Conservation (phyloP, 257 asterid species). For the Thymus mandschuricus region DNA sequence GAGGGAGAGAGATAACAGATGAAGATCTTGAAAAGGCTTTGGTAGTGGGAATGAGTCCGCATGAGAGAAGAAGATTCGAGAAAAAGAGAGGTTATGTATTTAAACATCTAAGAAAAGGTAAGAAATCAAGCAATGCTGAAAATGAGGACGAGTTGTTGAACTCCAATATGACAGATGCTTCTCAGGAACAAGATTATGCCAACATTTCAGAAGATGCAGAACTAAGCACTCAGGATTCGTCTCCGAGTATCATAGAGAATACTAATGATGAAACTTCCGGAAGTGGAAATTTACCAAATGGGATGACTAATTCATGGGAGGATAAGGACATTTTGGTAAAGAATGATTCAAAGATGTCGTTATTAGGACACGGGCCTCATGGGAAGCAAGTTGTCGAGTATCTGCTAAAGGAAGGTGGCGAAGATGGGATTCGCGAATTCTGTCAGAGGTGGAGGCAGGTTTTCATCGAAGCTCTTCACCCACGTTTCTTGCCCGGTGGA, state of each 20-base stretch:
- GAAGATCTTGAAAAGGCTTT: slow-evolving; percentile 86
- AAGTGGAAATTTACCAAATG: slow-evolving; percentile 34
- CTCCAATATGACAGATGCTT: slow-evolving; percentile 33
- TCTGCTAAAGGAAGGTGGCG: slow-evolving; percentile 72
- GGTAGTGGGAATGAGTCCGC: slow-evolving; percentile 87
- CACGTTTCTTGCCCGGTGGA: slow-evolving; percentile 95
- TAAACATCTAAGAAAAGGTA: slow-evolving; percentile 39
- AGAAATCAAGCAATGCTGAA: slow-evolving; percentile 26
- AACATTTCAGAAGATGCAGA: slow-evolving; percentile 33
- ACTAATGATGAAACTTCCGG: slow-evolving; percentile 32
- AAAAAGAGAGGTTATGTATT: slow-evolving; percentile 61
- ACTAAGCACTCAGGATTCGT: slow-evolving; percentile 25
- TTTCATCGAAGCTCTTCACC: slow-evolving; percentile 81
- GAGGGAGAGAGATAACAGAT: slow-evolving; percentile 82
- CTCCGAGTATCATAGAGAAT: slow-evolving; percentile 26
- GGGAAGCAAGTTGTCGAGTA: slow-evolving; percentile 79
- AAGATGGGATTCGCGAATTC: slow-evolving; percentile 78
- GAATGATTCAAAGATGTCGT: slow-evolving; percentile 59
- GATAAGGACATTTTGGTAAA: slow-evolving; percentile 41
- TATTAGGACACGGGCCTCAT: slow-evolving; percentile 95
- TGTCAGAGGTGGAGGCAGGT: slow-evolving; percentile 96
- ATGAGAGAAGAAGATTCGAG: slow-evolving; percentile 72
- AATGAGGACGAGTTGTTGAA: slow-evolving; percentile 25
- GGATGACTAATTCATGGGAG: slow-evolving; percentile 22
- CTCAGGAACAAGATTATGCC: slow-evolving; percentile 39